A percentile compares a stretch with the other conserved stretches of the same genome.
These are phyloP conservation scores for Hymenoscyphus repandus DNA, from an alignment of 2,329 filamentous ascomycete species.

Conservation along the genomic window DNA sequence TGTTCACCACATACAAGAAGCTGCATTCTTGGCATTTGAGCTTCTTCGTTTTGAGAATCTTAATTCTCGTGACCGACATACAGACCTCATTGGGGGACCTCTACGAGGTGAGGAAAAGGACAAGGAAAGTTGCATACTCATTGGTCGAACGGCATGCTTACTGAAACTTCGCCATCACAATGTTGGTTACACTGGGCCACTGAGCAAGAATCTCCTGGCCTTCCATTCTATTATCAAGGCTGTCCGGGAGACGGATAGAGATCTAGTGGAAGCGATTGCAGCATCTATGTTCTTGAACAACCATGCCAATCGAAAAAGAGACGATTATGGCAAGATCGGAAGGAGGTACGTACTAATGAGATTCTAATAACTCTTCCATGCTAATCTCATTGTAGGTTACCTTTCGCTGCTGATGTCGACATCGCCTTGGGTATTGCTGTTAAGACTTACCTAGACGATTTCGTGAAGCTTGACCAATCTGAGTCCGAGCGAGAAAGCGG, in stretches of 20 bases:
- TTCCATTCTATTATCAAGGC: slow-evolving; percentile 81
- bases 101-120: slow-evolving; percentile 62
- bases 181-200: slow-evolving; percentile 89
- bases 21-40: slow-evolving; percentile 78
- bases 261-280: slow-evolving; percentile 77
- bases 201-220: slow-evolving; percentile 82
- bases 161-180: slow-evolving; percentile 75
- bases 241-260: slow-evolving; percentile 73
- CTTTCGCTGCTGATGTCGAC: slow-evolving; percentile 65
- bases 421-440: slow-evolving; percentile 74
- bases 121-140: slow-evolving; percentile 70
- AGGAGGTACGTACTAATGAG: slow-evolving; percentile 53
- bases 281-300: slow-evolving; percentile 76
- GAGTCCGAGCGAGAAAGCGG: slow-evolving; percentile 41
- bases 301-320: slow-evolving; percentile 66
- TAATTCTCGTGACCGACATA: slow-evolving; percentile 58
- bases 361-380: slow-evolving; percentile 1
- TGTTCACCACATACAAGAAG: slow-evolving; percentile 60
- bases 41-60: slow-evolving; percentile 75
- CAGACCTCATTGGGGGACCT: slow-evolving; percentile 50
- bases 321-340: slow-evolving; percentile 58
- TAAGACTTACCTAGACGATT: slow-evolving; percentile 72
- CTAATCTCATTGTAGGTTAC: slow-evolving; percentile 43
- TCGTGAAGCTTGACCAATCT: slow-evolving; percentile 53
- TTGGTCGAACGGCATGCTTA: slow-evolving; percentile 81